Base-by-base conservation (phyloP, 371 early-diverging fungal genomes). In the Chytridium lagenaria region DNA sequence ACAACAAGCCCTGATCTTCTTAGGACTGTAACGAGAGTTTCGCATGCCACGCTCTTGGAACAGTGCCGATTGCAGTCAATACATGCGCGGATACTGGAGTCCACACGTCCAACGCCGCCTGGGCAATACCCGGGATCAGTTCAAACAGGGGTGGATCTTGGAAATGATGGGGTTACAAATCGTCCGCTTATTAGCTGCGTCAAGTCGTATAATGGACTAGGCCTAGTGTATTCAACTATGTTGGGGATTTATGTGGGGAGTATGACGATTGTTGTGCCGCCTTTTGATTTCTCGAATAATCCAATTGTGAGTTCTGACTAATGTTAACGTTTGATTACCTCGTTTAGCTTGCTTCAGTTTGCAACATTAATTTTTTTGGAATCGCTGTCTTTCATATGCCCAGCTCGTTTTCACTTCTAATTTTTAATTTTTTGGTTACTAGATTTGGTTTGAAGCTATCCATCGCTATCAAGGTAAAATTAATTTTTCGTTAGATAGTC, bases 1-100 rank as follows among this genome's bases (percentile, higher is more conserved):
- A 84, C 86, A 50, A 84, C 78, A 50, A 74, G 83, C 0, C 70
- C 89, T 0, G 90, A 90, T 73, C 87, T 87, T 70, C 73, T 81
- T 34, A 87, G 88, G 22, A 84, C 82, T 33, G 89, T 87, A 70
- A 85, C 90, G 34, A 77, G 83, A 38, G 78, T 91, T 44, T 84
- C 88, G 12, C 94, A 94, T 80, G 74, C 83, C 1, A 85, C 89
- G 0, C 77, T 94, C 34, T 71, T 95, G 74, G 84, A 90, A 28
- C 92, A 92, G 67, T 92, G 94, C 78, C 83, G 91, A 51, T 85
- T 92, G 12, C 93, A 94, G 73, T 92, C 91, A 72, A 88, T 87
- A 61, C 92, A 92, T n/a, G 90, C 90, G 75, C 88, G 90, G 69
- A 86, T 95, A 85, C 84, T 77, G 38, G 36, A 59, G 16, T 70